These are phyloP conservation scores for Podospora pseudocomata DNA, from an alignment of 495 filamentous ascomycete species.

Conservation along the genomic window DNA sequence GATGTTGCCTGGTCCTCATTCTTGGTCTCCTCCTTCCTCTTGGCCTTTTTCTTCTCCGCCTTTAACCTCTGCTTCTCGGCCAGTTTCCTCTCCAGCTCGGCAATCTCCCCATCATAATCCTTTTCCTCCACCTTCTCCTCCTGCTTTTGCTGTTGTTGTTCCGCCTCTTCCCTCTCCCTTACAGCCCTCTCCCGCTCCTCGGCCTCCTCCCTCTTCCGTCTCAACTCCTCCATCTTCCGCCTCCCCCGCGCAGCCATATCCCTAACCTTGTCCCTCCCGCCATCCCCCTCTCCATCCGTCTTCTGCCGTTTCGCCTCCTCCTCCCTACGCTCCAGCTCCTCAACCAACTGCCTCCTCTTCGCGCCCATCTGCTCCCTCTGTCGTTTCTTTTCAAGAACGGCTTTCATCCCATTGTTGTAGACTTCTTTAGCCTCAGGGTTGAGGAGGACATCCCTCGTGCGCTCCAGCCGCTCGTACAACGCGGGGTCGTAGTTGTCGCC, in stretches of 20 bases:
- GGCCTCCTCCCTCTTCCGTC: constrained; percentile 37
- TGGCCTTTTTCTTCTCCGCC: constrained; percentile 35
- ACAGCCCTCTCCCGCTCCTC: constrained; percentile 34
- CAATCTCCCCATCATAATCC: constrained; percentile 39
- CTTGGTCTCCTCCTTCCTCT: constrained; percentile 25
- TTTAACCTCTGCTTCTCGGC: constrained; percentile 28
- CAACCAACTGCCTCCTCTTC: constrained; percentile 34
- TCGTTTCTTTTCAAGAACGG: constrained; percentile 36
- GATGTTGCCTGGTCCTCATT: constrained; percentile 21
- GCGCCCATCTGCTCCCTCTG: constrained; percentile 28
- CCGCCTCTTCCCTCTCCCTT: constrained; percentile 1
- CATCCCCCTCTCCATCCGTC: constrained; percentile 11
- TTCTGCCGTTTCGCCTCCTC: constrained; percentile 30
- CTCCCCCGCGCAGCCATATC: constrained; percentile 26
- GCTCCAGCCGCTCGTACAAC: constrained; percentile 46
- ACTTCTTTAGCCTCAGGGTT: constrained; percentile 36
- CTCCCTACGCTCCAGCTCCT: constrained; percentile 38
- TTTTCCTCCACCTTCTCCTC: constrained; percentile 14
- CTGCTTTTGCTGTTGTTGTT: background rate
- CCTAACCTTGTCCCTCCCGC: constrained; percentile 19
- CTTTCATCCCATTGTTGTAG: constrained; percentile 42
- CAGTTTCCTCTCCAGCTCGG: constrained; percentile 40
- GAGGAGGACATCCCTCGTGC: constrained; percentile 44
- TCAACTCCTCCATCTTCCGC: constrained; percentile 35
- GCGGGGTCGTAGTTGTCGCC: constrained; percentile 43